phyloP scores from a whole-genome alignment of 192 early-diverging fungal species.

The Spizellomyces sp. region DNA sequence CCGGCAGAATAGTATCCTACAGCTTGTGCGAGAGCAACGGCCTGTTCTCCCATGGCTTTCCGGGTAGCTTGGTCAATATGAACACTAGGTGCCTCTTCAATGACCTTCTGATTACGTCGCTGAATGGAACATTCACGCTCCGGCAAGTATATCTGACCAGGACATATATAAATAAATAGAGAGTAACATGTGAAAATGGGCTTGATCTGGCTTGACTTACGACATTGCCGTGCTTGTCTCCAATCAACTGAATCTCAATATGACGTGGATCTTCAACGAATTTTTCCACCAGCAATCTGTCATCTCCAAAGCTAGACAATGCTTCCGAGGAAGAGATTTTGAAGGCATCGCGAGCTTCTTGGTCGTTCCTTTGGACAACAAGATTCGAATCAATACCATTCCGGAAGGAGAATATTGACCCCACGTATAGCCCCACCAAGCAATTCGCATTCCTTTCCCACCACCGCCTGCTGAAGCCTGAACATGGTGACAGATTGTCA shows the following conservation, averaged over 20 bases:
- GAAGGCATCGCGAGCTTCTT: constrained; percentile 77
- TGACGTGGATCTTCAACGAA: constrained; percentile 93
- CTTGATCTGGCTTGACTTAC: constrained; percentile 55
- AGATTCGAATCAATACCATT: not conserved
- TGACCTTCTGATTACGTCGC: constrained; percentile 97
- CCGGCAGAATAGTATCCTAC: constrained; percentile 93
- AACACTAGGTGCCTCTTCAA: constrained; percentile 92
- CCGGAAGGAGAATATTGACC: not conserved
- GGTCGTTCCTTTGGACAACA: constrained; percentile 4
- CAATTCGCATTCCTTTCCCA: constrained; percentile 98
- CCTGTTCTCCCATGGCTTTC: constrained; percentile 52
- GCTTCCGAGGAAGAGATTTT: constrained; percentile 86
- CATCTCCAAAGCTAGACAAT: constrained; percentile 90
- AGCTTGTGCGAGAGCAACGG: constrained; percentile 61
- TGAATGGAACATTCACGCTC: constrained; percentile 99
- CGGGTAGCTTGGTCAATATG: constrained; percentile 39
- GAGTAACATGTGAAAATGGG: not conserved
- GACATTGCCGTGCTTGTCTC: constrained; percentile 95
- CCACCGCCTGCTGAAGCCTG: constrained; percentile 91
- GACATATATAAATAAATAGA: not conserved
- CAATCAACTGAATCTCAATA: constrained; percentile 94
- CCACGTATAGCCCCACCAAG: constrained; percentile 52
- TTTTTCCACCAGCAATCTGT: constrained; percentile 86
- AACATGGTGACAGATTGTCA: no score
- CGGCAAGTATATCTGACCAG: constrained; percentile 64